Conservation (phyloP, 2,329 filamentous ascomycete genomes). For the Daldinia sp. region DNA sequence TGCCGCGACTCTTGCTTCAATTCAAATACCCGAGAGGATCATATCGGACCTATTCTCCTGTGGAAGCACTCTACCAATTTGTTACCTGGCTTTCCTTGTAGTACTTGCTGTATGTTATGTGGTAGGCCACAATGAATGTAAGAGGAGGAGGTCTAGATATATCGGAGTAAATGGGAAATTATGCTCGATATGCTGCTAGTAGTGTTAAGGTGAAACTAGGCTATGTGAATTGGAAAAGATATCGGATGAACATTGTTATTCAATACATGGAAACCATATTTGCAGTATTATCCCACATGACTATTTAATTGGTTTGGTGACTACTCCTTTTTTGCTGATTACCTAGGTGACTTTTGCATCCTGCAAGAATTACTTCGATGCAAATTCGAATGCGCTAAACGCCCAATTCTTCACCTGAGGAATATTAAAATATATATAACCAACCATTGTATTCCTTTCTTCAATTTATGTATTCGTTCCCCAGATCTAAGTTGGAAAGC, state of each 20-base stretch:
- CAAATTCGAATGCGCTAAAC: background rate
- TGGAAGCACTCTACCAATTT: background rate
- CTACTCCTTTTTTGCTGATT: background rate
- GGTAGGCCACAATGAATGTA: background rate
- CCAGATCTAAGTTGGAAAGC: background rate
- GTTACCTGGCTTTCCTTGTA: background rate
- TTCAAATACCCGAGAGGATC: background rate
- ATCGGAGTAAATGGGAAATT: background rate
- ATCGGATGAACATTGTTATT: slow-evolving; percentile 1
- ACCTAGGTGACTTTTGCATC: background rate
- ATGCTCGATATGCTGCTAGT: background rate
- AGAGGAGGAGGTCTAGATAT: background rate
- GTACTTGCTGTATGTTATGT: background rate
- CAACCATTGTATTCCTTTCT: background rate
- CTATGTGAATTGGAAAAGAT: background rate
- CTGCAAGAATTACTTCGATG: background rate
- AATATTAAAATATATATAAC: background rate
- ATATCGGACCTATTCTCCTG: background rate
- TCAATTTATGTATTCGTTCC: background rate
- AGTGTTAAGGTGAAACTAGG: background rate
- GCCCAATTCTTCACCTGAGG: background rate
- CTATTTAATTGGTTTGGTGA: slow-evolving; percentile 1
- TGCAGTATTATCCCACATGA: background rate
- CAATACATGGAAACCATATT: background rate
- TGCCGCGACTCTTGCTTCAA: background rate